Percentiles rank a stretch among this genome's conserved stretches.
Evolutionary conservation across 371 early-diverging fungal species (phyloP).

Genomic region (Coemansia sp.): DNA sequence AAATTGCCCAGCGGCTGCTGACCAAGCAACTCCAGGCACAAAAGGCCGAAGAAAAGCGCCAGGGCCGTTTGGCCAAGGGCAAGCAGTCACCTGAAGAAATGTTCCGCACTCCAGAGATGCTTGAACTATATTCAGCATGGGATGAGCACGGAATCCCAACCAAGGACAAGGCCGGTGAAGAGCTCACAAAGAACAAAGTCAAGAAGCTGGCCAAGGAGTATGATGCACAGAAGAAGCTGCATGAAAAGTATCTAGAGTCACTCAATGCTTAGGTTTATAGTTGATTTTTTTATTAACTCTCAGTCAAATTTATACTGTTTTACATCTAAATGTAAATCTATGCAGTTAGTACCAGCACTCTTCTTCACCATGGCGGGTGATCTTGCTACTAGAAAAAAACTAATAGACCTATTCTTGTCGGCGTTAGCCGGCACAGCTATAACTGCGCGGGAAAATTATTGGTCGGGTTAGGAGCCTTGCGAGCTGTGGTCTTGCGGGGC

Average conservation of each 20-base stretch:
- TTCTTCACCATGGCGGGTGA: constrained; percentile 44
- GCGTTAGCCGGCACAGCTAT: no score
- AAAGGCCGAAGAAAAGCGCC: constrained; percentile 64
- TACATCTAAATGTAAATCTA: no score
- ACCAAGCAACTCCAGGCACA: constrained; percentile 65
- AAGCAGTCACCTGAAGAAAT: constrained; percentile 71
- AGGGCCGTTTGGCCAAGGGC: constrained; percentile 75
- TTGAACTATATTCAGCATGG: constrained; percentile 70
- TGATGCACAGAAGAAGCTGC: constrained; percentile 80
- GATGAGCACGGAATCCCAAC: constrained; percentile 89
- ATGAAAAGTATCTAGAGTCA: constrained; percentile 73
- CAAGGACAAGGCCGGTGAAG: constrained; percentile 75
- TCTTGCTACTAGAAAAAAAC: no score
- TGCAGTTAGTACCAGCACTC: constrained; percentile 82
- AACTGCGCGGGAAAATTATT: no score
- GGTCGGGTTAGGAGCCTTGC: no score
- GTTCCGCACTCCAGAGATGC: constrained; percentile 64
- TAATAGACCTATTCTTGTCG: no score
- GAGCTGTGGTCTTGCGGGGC: no score
- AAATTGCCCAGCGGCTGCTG: constrained; percentile 63
- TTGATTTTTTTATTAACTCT: no score
- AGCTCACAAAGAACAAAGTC: constrained; percentile 74
- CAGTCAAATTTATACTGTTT: no score
- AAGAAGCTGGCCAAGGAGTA: constrained; percentile 89
- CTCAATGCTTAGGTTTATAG: constrained; percentile 41